phyloP scores from a whole-genome alignment of 331 rosid species.

The Phaseolus coccineus region DNA sequence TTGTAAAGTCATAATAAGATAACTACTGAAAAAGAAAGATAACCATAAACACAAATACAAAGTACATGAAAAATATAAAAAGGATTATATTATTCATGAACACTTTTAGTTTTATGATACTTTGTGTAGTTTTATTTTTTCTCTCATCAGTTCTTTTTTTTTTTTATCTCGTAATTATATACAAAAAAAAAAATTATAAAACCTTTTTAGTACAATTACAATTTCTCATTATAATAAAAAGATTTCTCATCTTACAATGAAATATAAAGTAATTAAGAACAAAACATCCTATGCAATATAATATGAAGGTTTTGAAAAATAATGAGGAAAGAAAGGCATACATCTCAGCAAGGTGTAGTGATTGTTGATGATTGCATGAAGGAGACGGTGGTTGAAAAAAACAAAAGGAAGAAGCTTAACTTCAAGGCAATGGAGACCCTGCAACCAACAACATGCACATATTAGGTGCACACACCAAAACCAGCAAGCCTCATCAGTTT shows the following conservation, averaged over 20 bases:
- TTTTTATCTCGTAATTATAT: neutral
- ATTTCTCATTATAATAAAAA: neutral
- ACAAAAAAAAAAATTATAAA: neutral
- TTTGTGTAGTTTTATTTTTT: neutral
- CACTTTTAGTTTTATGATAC: neutral
- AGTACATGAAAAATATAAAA: neutral
- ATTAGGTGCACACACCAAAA: conserved; percentile 54
- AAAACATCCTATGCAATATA: neutral
- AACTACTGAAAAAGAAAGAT: neutral
- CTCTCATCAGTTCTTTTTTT: neutral
- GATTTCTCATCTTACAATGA: neutral
- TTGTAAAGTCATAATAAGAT: neutral
- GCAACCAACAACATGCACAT: conserved; percentile 75
- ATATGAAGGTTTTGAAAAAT: neutral
- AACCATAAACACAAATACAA: neutral
- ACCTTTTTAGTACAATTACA: neutral
- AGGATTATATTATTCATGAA: neutral
- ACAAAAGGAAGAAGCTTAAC: conserved; percentile 74
- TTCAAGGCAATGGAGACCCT: conserved; percentile 95
- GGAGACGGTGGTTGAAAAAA: conserved; percentile 49
- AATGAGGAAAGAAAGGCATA: neutral
- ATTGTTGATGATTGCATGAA: conserved; percentile 48
- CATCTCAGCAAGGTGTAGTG: conserved; percentile 44
- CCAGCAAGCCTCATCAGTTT: neutral
- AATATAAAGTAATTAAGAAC: neutral